Base-by-base conservation (phyloP, 345 rosid genomes). In the Populus davidiana region DNA sequence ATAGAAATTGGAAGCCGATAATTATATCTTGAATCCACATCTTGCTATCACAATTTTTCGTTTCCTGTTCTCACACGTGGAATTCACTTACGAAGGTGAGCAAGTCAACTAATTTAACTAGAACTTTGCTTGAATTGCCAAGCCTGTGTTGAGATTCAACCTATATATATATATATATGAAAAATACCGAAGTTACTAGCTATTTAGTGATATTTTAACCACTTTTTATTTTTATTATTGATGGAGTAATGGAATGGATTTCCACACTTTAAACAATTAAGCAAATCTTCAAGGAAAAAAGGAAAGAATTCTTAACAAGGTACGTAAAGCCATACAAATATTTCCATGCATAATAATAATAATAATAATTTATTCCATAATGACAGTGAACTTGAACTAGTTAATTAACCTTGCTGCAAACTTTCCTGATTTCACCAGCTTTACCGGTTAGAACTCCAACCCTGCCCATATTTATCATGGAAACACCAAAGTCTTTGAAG, bases 391-490 rank as follows among this genome's bases (percentile, higher is more conserved):
- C 8, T 29, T 74, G 65, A 10, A 23, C 49, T 70, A 81, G 62
- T 90, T 89, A 77, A 83, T 33, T 33, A 33, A 31, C 83, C 79
- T 70, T 83, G 78, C 79, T 39, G 84, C 94, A 92, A 5, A 86
- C 86, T 80, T 88, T 90, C 31, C 97, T 87, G 82, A 92, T 80
- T 69, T 90, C 85, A 1, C 94, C 95, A 0, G 17, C 68, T 0
- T 10, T 31, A 5, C 95, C 94, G 0, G 97, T 90, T 23, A 91
- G 80, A 75, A 89, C 93, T 0, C 81, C 90, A 39, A 90, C 76
- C 79, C 91, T 81, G 31, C 95, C 97, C 95, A 92, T 87, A 0
- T 90, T 90, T 47, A 85, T 86, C 93, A 91, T 92, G 47, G 97
- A 89, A 56, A 31, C 86, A 2, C 88, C 91, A 74, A 92, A 92